Evolutionary conservation across 2,329 filamentous ascomycete genomes (phyloP), one percentile per base, ranked within the genome.

Genomic region (Bretziella fagacearum): DNA sequence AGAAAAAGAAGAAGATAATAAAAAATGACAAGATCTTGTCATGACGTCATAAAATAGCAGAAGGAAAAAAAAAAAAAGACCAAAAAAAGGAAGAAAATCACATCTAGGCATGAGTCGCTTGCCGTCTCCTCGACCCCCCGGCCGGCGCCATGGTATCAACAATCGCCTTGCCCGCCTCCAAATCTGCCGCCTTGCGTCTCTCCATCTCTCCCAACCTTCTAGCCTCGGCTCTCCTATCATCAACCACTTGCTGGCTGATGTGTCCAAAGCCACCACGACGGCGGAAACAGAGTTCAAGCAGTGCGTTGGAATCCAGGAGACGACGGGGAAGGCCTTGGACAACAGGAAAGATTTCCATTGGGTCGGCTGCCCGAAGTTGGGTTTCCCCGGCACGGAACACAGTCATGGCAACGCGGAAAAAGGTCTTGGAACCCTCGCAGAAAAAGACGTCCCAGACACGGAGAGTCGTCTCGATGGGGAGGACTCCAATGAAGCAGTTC

Each of bases 391-490:
- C 68, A 62, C 94, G 94, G 71, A 96, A 94, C 51, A 95, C 82
- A 26, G 85, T 80, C 35, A 96, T 67, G 0, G 89, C 85, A 49
- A 94, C 84, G 41, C 87, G 83, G 65, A 95, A 96, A 5, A 96
- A 73, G 0, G 86, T 94, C 60, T 91, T 93, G 42, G 82, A 86
- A 3, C 89, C 89, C 62, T 96, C 89, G 61, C 93, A 94, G 60
- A 95, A 93, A 58, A 96, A 87, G 1, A 85, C 77, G 56, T 96
- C 89, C 89, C 89, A 96, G 1, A 95, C 84, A 6, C 89, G 81
- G 15, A 95, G 71, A 0, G 87, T 89, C 15, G 81, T 85, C 63
- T 96, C 89, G 52, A 93, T 86, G 2, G 89, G 89, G 15, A 96
- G 66, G 0, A 84, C 93, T 46, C 87, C 86, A 52, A 95, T 91